A percentile compares a stretch with the other conserved stretches of the same genome.
These are phyloP conservation scores for Rugonectria rugulosa DNA, from an alignment of 2,329 filamentous ascomycete species.

Conservation along the genomic window DNA sequence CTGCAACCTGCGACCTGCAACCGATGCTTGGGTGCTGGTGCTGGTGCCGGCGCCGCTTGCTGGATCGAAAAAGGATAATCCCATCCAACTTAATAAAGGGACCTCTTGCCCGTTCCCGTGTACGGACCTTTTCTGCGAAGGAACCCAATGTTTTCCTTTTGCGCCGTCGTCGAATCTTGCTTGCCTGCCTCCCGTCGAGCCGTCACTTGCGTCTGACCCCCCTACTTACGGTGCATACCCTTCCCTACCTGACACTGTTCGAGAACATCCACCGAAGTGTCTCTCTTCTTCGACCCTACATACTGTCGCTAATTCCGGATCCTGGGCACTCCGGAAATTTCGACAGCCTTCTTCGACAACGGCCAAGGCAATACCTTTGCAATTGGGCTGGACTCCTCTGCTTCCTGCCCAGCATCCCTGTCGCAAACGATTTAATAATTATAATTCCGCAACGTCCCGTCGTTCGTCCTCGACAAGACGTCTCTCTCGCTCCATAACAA, in stretches of 20 bases:
- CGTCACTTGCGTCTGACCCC: neutral
- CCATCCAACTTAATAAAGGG: slow-evolving; percentile 20
- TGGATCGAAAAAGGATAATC: slow-evolving; percentile 19
- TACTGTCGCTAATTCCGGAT: slow-evolving; percentile 12
- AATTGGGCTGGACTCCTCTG: neutral
- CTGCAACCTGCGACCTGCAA: slow-evolving; percentile 22
- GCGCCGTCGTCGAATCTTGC: slow-evolving; percentile 17
- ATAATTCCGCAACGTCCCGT: too few relatives aligned
- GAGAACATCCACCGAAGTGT: slow-evolving; percentile 2
- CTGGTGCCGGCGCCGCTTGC: slow-evolving; percentile 12
- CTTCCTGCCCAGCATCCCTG: neutral
- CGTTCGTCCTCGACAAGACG: neutral
- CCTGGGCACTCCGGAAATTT: slow-evolving; percentile 1
- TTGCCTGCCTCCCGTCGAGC: neutral
- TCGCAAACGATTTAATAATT: neutral
- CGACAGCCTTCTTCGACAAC: neutral
- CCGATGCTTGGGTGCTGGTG: slow-evolving; percentile 13
- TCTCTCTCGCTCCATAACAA: neutral
- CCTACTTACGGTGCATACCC: neutral
- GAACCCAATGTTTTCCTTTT: slow-evolving; percentile 11
- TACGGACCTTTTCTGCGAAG: slow-evolving; percentile 10
- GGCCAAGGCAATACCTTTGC: neutral
- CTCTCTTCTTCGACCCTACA: neutral
- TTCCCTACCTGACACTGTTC: slow-evolving; percentile 12
- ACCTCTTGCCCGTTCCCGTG: slow-evolving; percentile 9